Percentiles rank a stretch among this genome's conserved stretches.
Evolutionary conservation across 2,329 filamentous ascomycete genomes (phyloP).

Genomic region (Chaetomiaceae sp.): DNA sequence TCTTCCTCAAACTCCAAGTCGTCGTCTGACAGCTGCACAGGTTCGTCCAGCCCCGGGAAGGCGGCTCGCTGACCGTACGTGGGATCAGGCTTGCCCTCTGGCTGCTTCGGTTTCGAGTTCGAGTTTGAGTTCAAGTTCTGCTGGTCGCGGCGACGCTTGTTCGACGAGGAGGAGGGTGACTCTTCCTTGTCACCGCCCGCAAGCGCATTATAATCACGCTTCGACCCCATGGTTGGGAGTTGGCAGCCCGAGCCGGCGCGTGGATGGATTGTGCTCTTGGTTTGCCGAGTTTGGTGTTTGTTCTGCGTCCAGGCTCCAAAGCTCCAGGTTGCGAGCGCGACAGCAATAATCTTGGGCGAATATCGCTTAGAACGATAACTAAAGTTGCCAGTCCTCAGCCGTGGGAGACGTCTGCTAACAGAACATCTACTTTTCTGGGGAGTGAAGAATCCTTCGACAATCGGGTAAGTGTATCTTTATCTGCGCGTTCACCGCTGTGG

Average conservation of each 20-base stretch:
- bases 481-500: too few relatives aligned
- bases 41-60: constrained; percentile 57
- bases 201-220: constrained; percentile 22
- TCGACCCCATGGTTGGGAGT: constrained; percentile 25
- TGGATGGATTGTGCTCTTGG: background rate
- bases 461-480: too few relatives aligned
- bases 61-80: constrained; percentile 68
- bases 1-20: constrained; percentile 65
- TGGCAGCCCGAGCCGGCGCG: too few relatives aligned
- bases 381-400: too few relatives aligned
- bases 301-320: background rate
- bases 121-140: too few relatives aligned
- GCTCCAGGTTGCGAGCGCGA: too few relatives aligned
- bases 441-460: too few relatives aligned
- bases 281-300: background rate
- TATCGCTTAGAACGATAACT: too few relatives aligned
- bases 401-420: too few relatives aligned
- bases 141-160: constrained; percentile 26
- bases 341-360: too few relatives aligned
- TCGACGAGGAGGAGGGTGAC: constrained; percentile 9
- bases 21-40: constrained; percentile 44
- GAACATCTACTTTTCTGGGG: too few relatives aligned
- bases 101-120: constrained; percentile 33
- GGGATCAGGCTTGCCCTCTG: constrained; percentile 50
- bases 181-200: constrained; percentile 17